These are phyloP conservation scores for Citrus trifoliata DNA, from an alignment of 345 rosid species.

Conservation along the genomic window DNA sequence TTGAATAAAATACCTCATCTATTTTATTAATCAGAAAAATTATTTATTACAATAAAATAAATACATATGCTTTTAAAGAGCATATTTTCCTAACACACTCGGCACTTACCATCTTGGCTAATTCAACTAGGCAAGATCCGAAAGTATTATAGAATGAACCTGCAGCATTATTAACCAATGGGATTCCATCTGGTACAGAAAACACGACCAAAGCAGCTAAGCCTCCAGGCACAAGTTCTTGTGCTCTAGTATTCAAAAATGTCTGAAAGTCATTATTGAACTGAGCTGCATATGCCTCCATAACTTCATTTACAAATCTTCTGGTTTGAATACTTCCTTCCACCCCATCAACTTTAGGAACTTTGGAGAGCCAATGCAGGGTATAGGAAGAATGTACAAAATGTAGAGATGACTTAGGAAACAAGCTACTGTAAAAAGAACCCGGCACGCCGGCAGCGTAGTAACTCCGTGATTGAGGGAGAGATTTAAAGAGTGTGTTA, in stretches of 20 bases:
- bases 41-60: too few relatives aligned
- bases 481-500: conserved; percentile 26
- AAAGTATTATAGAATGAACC: neutral
- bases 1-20: too few relatives aligned
- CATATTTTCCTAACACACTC: too few relatives aligned
- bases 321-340: neutral
- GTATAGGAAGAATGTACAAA: conserved; percentile 31
- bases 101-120: neutral
- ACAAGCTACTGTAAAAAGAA: conserved; percentile 34
- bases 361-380: conserved; percentile 37
- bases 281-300: neutral
- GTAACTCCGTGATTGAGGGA: conserved; percentile 4
- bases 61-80: too few relatives aligned
- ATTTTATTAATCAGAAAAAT: too few relatives aligned
- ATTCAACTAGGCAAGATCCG: neutral
- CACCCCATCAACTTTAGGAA: neutral
- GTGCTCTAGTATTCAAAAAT: neutral
- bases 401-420: conserved; percentile 37
- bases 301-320: neutral
- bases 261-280: neutral
- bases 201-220: neutral
- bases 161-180: neutral
- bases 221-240: neutral
- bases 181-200: neutral
- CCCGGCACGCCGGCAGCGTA: conserved; percentile 29